Conservation (phyloP, 768 basidiomycete species). For the Cystobasidium onofrii region DNA sequence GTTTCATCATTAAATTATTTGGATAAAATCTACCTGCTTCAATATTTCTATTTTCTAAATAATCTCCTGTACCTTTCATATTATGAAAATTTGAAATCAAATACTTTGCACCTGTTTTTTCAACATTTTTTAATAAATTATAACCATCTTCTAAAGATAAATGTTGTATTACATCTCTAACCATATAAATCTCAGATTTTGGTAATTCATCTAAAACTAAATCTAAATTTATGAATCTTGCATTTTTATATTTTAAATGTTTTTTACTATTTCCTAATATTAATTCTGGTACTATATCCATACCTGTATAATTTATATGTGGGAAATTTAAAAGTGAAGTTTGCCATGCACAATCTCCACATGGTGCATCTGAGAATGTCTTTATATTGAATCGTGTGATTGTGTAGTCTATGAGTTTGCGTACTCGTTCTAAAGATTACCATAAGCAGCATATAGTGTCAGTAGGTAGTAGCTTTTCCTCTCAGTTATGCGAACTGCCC, state of each 20-base stretch:
- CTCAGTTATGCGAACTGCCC: background rate
- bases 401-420: slow-evolving; percentile 3
- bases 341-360: slow-evolving; percentile 10
- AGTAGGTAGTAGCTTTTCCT: background rate
- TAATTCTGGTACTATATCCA: background rate
- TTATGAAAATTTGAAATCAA: slow-evolving; percentile 14
- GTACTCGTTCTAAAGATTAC: background rate
- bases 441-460: background rate
- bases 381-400: background rate
- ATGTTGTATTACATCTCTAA: slow-evolving; percentile 20
- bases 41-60: background rate
- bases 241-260: background rate
- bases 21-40: slow-evolving; percentile 17
- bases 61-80: background rate
- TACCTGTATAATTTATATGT: slow-evolving; percentile 15
- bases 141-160: slow-evolving; percentile 2
- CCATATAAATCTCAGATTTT: background rate
- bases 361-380: background rate
- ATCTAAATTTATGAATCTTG: slow-evolving; percentile 15
- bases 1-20: background rate
- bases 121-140: background rate
- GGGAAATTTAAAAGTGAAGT: background rate
- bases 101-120: slow-evolving; percentile 6
- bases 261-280: background rate
- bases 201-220: background rate